Conservation (phyloP, 2,329 filamentous ascomycete genomes). For the Pyricularia pennisetigena region DNA sequence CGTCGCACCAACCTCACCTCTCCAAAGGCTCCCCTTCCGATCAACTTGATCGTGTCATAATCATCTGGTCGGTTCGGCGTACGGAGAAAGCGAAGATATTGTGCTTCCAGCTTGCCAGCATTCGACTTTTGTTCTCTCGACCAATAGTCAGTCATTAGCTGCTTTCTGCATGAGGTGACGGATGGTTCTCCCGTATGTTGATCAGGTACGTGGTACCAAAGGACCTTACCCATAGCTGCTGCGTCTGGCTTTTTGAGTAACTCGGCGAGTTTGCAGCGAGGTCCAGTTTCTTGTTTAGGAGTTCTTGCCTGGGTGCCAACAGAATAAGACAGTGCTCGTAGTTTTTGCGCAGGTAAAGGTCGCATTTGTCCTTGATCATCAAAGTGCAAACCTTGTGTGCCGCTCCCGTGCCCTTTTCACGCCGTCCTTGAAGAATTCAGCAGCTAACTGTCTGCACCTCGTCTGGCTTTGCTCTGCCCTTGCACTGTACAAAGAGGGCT, state of each 20-base stretch:
- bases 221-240: slow-evolving; percentile 27
- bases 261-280: not conserved
- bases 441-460: slow-evolving; percentile 33
- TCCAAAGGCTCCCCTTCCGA: slow-evolving; percentile 72
- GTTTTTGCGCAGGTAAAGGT: no score
- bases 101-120: slow-evolving; percentile 38
- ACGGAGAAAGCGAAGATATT: slow-evolving; percentile 63
- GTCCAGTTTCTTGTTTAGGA: slow-evolving; percentile 1
- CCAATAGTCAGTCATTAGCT: slow-evolving; percentile 53
- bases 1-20: slow-evolving; percentile 70
- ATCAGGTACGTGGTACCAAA: no score
- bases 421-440: slow-evolving; percentile 70
- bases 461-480: slow-evolving; percentile 27
- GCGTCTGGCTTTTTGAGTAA: slow-evolving; percentile 36
- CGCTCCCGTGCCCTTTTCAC: slow-evolving; percentile 66
- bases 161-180: slow-evolving; percentile 49
- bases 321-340: not conserved
- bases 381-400: slow-evolving; percentile 49
- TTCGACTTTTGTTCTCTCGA: not conserved
- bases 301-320: slow-evolving; percentile 1
- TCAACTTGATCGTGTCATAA: slow-evolving; percentile 67
- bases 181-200: not conserved
- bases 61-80: slow-evolving; percentile 62
- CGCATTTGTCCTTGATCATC: not conserved
- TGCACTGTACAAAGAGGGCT: slow-evolving; percentile 45